These are phyloP conservation scores for Actinidia arguta DNA, from an alignment of 179 eudicot species.

Conservation along the genomic window DNA sequence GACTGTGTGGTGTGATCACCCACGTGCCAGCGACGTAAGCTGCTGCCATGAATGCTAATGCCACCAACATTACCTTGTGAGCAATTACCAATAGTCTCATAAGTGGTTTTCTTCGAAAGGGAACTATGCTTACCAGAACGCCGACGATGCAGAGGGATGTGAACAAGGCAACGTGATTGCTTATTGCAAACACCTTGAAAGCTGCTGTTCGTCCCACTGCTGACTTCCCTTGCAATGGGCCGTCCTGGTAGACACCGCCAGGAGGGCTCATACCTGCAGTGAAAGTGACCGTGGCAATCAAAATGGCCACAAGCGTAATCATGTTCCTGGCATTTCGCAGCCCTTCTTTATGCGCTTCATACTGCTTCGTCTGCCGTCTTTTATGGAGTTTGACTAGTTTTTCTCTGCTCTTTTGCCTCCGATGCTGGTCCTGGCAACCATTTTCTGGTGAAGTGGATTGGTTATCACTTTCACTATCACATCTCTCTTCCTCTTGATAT, in stretches of 20 bases:
- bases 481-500: too few relatives aligned
- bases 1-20: neutral
- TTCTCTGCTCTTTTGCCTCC: neutral
- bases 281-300: conserved; percentile 25
- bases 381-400: neutral
- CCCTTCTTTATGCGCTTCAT: neutral
- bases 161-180: conserved; percentile 8
- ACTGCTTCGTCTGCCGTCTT: neutral
- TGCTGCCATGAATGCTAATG: conserved; percentile 18
- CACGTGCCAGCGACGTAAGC: conserved; percentile 18
- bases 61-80: conserved; percentile 21
- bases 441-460: neutral
- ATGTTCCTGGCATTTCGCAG: conserved; percentile 27
- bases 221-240: conserved; percentile 14
- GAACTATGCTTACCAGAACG: conserved; percentile 19
- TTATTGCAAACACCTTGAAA: conserved; percentile 18
- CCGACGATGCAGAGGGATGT: conserved; percentile 19
- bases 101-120: conserved; percentile 20
- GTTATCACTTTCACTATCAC: too few relatives aligned
- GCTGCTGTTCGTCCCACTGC: conserved; percentile 3
- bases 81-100: conserved; percentile 8
- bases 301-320: conserved; percentile 18
- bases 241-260: conserved; percentile 26
- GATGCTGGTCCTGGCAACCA: neutral
- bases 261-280: conserved; percentile 20